These are phyloP conservation scores for Backusella liffmaniae DNA, from an alignment of 192 early-diverging fungal genomes.

Conservation along the genomic window DNA sequence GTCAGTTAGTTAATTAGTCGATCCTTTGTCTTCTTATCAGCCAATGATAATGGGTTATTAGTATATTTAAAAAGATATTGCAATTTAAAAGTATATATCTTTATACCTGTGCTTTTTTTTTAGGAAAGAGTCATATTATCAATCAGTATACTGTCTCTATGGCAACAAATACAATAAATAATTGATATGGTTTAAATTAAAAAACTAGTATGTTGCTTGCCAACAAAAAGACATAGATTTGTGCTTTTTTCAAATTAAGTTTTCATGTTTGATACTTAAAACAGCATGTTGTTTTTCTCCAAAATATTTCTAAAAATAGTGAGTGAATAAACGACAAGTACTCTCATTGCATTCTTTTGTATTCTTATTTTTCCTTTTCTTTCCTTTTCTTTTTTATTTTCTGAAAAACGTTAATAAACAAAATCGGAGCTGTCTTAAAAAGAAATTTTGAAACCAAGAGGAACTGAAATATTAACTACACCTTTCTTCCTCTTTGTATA, in stretches of 20 bases:
- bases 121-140: too few relatives aligned
- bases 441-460: not conserved
- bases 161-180: too few relatives aligned
- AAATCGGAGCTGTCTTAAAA: not conserved
- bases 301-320: constrained; percentile 3
- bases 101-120: too few relatives aligned
- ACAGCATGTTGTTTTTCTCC: not conserved
- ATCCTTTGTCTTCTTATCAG: not conserved
- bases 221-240: too few relatives aligned
- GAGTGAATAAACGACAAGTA: not conserved
- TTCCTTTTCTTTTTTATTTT: not conserved
- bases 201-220: too few relatives aligned
- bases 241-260: not conserved
- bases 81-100: too few relatives aligned
- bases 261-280: not conserved
- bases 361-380: not conserved
- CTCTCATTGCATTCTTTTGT: not conserved
- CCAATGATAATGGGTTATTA: not conserved
- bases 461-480: not conserved
- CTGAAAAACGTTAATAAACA: not conserved
- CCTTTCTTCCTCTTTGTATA: not conserved
- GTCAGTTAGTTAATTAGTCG: not conserved
- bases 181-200: too few relatives aligned
- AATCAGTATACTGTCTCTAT: too few relatives aligned
- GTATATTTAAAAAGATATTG: too few relatives aligned